Percentiles rank a stretch among this genome's conserved stretches.
These are phyloP conservation scores for Calonectria pteridis DNA, from an alignment of 2,329 filamentous ascomycete species.

Conservation along the genomic window DNA sequence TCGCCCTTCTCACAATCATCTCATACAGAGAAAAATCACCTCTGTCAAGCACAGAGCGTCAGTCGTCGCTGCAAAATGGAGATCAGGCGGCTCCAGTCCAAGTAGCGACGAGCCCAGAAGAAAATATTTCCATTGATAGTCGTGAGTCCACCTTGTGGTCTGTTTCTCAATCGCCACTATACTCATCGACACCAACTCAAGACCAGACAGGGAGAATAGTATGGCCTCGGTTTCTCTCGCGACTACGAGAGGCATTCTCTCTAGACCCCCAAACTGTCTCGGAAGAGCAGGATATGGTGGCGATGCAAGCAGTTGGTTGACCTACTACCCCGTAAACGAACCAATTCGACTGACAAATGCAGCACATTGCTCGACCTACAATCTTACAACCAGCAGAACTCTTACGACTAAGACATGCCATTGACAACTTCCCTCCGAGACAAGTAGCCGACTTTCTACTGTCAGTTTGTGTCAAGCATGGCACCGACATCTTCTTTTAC, in stretches of 20 bases:
- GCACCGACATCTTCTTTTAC: conserved; percentile 47
- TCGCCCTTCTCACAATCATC: not conserved
- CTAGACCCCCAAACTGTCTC: conserved; percentile 35
- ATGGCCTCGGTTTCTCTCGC: conserved; percentile 45
- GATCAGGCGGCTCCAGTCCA: not conserved
- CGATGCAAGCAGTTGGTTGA: conserved; percentile 34
- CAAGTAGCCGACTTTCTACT: conserved; percentile 46
- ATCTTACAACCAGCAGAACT: conserved; percentile 32
- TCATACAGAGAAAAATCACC: conserved; percentile 26
- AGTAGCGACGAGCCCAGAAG: conserved; percentile 15
- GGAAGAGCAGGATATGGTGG: conserved; percentile 36
- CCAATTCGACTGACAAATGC: not conserved
- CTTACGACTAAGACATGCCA: conserved; percentile 35
- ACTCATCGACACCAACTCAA: not conserved
- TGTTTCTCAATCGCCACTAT: not conserved
- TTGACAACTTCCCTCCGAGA: conserved; percentile 43
- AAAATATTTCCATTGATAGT: conserved; percentile 34
- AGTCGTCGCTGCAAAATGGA: not conserved
- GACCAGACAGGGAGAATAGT: conserved; percentile 40
- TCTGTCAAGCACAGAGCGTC: not conserved
- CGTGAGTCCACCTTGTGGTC: not conserved
- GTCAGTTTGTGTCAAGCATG: conserved; percentile 45
- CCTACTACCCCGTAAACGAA: not conserved
- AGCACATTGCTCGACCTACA: conserved; percentile 29
- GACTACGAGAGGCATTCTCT: conserved; percentile 45